Percentiles rank a stretch among this genome's conserved stretches.
These are phyloP conservation scores for Ceratocystis smalleyi DNA, from an alignment of 2,329 filamentous ascomycete genomes.

Conservation along the genomic window DNA sequence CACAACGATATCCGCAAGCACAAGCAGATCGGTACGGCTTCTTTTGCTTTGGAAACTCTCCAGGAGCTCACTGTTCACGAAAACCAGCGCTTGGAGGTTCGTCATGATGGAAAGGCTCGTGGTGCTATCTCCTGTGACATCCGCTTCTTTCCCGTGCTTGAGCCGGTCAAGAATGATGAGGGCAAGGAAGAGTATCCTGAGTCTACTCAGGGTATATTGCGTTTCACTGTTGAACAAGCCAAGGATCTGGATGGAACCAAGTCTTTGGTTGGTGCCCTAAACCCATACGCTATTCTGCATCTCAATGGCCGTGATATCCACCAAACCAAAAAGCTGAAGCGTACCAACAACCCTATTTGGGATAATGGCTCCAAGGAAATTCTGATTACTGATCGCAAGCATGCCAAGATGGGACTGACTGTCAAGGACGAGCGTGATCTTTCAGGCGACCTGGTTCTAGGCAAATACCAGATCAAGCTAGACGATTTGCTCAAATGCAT, in stretches of 20 bases:
- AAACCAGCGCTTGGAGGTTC: conserved; percentile 70
- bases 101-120: conserved; percentile 67
- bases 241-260: conserved; percentile 89
- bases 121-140: conserved; percentile 69
- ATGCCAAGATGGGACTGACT: conserved; percentile 74
- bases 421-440: conserved; percentile 93
- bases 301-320: conserved; percentile 89
- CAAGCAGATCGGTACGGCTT: conserved; percentile 73
- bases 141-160: conserved; percentile 84
- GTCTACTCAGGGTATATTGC: conserved; percentile 81
- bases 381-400: conserved; percentile 83
- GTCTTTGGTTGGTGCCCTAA: conserved; percentile 80
- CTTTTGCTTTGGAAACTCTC: conserved; percentile 69
- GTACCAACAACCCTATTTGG: conserved; percentile 95
- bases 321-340: conserved; percentile 79
- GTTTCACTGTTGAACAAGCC: conserved; percentile 86
- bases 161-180: conserved; percentile 38
- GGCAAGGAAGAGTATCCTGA: conserved; percentile 68
- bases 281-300: conserved; percentile 75
- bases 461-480: conserved; percentile 87
- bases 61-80: conserved; percentile 65
- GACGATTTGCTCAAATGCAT: conserved; percentile 85
- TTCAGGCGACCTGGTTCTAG: conserved; percentile 64
- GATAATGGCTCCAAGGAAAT: conserved; percentile 85
- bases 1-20: conserved; percentile 95